Base-by-base conservation (phyloP, 2,329 filamentous ascomycete species). In the Aspergillus tamarii region DNA sequence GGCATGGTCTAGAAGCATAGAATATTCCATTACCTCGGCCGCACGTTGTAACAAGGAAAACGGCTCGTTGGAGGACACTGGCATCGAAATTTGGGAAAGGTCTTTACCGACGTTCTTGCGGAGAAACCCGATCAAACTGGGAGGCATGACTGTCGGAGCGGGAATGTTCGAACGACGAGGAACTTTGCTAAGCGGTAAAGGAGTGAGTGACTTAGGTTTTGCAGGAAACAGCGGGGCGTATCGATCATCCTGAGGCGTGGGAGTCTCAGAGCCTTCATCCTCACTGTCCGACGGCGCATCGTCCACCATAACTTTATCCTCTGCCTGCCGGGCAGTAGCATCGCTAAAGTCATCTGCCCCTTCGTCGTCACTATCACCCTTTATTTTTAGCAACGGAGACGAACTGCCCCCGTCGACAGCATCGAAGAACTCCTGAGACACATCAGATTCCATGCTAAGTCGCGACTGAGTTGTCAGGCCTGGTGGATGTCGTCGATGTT, bases 21-120 rank as follows among this genome's bases (percentile, higher is more conserved):
- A 91, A 77, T 99, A 98, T 77, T 99, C 95, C 55, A 98, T 79
- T 73, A 94, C 91, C 78, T 99, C 95, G 0, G 94, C 91, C 4
- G 94, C 86, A 65, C 94, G 90, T 77, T 99, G 95, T 6, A 98
- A 84, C 12, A 96, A 81, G 0, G 94, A 97, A 1, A 89, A 87
- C 0, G 95, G 95, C 76, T 99, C 95, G 77, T 99, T 99, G 28
- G 94, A 90, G 5, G 94, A 96, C 1, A 97, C 95, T 0, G 95
- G 95, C 94, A 98, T 98, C 55, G 93, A 94, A 68, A 99, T 96
- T 3, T 93, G 96, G 64, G 93, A 97, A 56, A 99, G 83, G 78
- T 99, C 95, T 78, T 99, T 99, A 74, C 95, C 95, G 11, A 98
- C 95, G 71, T 99, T 99, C 79, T 98, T 99, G 69, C 95, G 89